A percentile compares a stretch with the other conserved stretches of the same genome.
Evolutionary conservation across 2,329 filamentous ascomycete genomes (phyloP).

Genomic region (Colletotrichum caudatum): DNA sequence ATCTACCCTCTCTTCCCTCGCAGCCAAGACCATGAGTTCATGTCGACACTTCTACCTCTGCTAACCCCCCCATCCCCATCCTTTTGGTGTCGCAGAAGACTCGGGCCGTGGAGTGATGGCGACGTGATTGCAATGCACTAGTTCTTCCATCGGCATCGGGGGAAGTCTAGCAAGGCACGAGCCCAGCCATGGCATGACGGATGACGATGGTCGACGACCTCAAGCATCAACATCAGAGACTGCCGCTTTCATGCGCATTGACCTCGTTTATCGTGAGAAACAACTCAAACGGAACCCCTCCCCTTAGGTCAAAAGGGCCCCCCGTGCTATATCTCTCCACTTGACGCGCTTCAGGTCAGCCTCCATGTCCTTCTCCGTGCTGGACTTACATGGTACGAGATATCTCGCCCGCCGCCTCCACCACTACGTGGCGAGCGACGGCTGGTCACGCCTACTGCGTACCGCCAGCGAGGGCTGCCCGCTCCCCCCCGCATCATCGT

Average conservation of each 20-base stretch:
- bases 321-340: neutral
- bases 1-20: neutral
- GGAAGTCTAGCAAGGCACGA: neutral
- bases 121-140: neutral
- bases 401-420: too few species aligned
- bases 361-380: neutral
- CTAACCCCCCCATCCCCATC: neutral
- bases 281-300: neutral
- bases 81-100: neutral
- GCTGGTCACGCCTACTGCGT: conserved; percentile 10
- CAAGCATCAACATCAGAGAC: neutral
- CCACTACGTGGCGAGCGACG: conserved; percentile 28
- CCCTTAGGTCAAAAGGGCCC: neutral
- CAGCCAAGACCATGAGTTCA: conserved; percentile 6
- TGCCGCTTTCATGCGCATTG: conserved; percentile 22
- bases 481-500: neutral
- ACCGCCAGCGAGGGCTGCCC: conserved; percentile 22
- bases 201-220: neutral
- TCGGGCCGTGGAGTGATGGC: neutral
- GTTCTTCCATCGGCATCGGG: neutral
- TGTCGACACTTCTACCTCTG: neutral
- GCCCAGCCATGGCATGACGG: neutral
- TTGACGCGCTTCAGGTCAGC: conserved; percentile 7
- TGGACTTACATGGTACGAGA: too few species aligned
- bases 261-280: conserved; percentile 6